These are phyloP conservation scores for Phytomonas sp. DNA, from an alignment of 208 protist species.

Conservation along the genomic window DNA sequence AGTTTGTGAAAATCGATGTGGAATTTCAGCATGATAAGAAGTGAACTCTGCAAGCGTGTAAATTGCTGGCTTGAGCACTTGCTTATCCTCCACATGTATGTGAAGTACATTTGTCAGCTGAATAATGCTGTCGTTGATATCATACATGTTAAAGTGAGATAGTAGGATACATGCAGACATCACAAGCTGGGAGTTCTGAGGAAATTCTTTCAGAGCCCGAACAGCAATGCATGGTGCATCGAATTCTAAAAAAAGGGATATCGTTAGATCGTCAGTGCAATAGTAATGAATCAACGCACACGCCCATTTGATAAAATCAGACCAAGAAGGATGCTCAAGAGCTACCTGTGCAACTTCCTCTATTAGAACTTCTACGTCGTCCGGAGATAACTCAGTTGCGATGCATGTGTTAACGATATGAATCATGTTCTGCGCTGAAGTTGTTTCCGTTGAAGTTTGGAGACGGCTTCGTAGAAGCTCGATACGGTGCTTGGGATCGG, in stretches of 20 bases:
- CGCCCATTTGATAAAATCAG: constrained; percentile 62
- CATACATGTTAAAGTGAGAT: constrained; percentile 82
- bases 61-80: constrained; percentile 41
- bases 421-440: constrained; percentile 53
- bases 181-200: constrained; percentile 36
- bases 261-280: constrained; percentile 84
- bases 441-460: constrained; percentile 60
- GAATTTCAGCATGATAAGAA: constrained; percentile 65
- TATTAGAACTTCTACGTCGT: constrained; percentile 71
- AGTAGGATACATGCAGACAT: constrained; percentile 58
- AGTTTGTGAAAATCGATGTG: constrained; percentile 53
- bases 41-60: constrained; percentile 80
- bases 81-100: constrained; percentile 36
- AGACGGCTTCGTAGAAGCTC: constrained; percentile 52
- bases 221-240: constrained; percentile 64
- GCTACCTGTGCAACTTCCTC: constrained; percentile 50
- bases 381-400: constrained; percentile 37
- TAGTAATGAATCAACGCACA: constrained; percentile 85
- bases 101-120: constrained; percentile 56
- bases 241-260: constrained; percentile 83
- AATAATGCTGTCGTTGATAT: constrained; percentile 76
- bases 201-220: constrained; percentile 41
- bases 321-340: constrained; percentile 59
- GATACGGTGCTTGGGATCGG: constrained; percentile 44
- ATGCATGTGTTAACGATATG: constrained; percentile 73